Percentiles rank a stretch among this genome's conserved stretches.
These are phyloP conservation scores for Yamadazyma siamensis DNA, from an alignment of 1,139 yeast species.

Conservation along the genomic window DNA sequence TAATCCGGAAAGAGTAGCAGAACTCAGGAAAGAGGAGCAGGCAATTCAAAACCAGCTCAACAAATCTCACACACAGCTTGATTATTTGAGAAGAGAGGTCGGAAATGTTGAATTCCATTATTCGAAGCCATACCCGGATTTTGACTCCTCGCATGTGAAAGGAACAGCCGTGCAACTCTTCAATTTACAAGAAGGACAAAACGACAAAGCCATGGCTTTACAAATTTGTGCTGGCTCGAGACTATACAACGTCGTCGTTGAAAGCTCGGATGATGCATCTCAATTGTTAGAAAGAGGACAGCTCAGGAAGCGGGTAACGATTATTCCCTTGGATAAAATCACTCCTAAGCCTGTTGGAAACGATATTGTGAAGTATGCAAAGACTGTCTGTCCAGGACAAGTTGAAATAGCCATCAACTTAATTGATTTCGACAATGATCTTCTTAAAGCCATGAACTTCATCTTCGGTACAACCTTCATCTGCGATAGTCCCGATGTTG, in stretches of 20 bases:
- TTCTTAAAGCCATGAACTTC: slow-evolving; percentile 81
- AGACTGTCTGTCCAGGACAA: slow-evolving; percentile 69
- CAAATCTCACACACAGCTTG: slow-evolving; percentile 48
- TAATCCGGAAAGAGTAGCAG: slow-evolving; percentile 45
- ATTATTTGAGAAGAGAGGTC: slow-evolving; percentile 58
- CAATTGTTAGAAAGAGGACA: slow-evolving; percentile 76
- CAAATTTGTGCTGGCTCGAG: slow-evolving; percentile 96
- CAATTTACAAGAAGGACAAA: slow-evolving; percentile 53
- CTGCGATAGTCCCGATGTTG: slow-evolving; percentile 84
- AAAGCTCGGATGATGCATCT: slow-evolving; percentile 79
- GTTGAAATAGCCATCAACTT: slow-evolving; percentile 85
- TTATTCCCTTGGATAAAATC: slow-evolving; percentile 88
- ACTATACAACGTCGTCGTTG: slow-evolving; percentile 87
- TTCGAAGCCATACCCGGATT: slow-evolving; percentile 58
- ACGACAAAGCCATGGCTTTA: slow-evolving; percentile 72
- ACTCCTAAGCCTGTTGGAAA: slow-evolving; percentile 50
- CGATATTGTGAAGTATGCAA: slow-evolving; percentile 54
- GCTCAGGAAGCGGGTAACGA: slow-evolving; percentile 79
- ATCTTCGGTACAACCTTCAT: slow-evolving; percentile 87
- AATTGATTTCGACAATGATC: slow-evolving; percentile 69
- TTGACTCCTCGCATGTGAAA: slow-evolving; percentile 62
- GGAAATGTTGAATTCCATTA: slow-evolving; percentile 78
- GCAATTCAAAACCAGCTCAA: slow-evolving; percentile 23
- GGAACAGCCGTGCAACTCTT: slow-evolving; percentile 92
- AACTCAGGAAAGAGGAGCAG: slow-evolving; percentile 44